Conservation (phyloP, 2,329 filamentous ascomycete species). For the Biscogniauxia marginata region DNA sequence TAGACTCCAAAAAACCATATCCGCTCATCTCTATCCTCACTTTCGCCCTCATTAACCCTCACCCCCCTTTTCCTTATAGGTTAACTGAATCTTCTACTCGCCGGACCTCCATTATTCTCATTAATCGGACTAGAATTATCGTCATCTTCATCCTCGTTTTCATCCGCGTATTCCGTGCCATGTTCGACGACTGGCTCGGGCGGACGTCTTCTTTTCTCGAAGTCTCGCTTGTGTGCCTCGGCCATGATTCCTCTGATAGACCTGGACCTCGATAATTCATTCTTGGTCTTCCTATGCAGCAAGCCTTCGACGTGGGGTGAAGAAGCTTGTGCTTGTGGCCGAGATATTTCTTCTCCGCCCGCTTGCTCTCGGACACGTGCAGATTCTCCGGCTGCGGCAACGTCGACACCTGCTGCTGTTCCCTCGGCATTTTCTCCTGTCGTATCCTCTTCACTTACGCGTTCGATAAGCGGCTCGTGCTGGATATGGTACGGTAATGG, state of each 20-base stretch:
- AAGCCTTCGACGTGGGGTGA: constrained; percentile 22
- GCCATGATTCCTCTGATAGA: constrained; percentile 67
- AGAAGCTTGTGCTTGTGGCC: constrained; percentile 11
- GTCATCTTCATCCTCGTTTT: constrained; percentile 35
- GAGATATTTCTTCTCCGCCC: constrained; percentile 4
- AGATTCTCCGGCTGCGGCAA: constrained; percentile 15
- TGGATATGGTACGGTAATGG: constrained; percentile 74
- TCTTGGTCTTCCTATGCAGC: constrained; percentile 21
- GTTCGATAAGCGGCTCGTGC: constrained; percentile 44
- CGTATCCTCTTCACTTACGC: constrained; percentile 37
- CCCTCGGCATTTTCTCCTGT: constrained; percentile 8
- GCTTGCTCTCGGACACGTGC: constrained; percentile 16
- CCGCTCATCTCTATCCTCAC: constrained; percentile 7
- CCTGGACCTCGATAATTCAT: constrained; percentile 26
- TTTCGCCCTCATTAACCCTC: constrained; percentile 6
- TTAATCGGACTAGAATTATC: constrained; percentile 28
- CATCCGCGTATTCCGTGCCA: constrained; percentile 34
- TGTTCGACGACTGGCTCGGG: constrained; percentile 33
- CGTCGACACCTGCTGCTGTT: constrained; percentile 13
- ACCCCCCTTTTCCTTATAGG: constrained; percentile 1
- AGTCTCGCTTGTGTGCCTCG: constrained; percentile 85
- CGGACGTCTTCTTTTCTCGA: constrained; percentile 71
- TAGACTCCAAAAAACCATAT: too few species aligned
- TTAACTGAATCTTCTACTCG: constrained; percentile 16
- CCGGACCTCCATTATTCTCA: constrained; percentile 25